Conservation (phyloP, 345 rosid species). For the Hirschfeldia incana region DNA sequence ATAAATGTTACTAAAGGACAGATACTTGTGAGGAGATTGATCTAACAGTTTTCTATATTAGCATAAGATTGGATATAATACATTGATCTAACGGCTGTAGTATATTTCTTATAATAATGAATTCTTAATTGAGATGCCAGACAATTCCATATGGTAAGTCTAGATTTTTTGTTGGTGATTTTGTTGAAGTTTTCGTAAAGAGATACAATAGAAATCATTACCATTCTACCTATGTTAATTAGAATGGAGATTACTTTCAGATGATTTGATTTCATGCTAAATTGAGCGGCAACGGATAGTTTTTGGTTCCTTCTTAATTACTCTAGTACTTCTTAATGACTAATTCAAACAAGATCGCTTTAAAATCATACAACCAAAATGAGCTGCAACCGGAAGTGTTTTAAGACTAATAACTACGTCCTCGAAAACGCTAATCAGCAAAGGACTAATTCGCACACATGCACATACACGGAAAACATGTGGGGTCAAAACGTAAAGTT, state of each 20-base stretch:
- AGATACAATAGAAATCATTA: neutral
- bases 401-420: neutral
- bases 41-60: neutral
- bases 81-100: neutral
- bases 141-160: neutral
- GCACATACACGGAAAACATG: slow-evolving; percentile 11
- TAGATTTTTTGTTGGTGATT: neutral
- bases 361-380: neutral
- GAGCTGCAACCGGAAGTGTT: neutral
- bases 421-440: neutral
- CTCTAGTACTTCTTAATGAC: neutral
- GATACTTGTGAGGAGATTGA: neutral
- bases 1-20: neutral
- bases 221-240: slow-evolving; percentile 4
- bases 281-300: neutral
- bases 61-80: neutral
- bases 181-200: neutral
- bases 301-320: neutral
- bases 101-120: neutral
- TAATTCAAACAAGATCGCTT: neutral
- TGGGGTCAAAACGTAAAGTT: slow-evolving; percentile 25
- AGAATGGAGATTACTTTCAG: neutral
- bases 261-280: neutral
- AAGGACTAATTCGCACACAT: slow-evolving; percentile 2
- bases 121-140: neutral